These are phyloP conservation scores for Stephanodiscus minutulus DNA, from an alignment of 108 stramenopile species.

Conservation along the genomic window DNA sequence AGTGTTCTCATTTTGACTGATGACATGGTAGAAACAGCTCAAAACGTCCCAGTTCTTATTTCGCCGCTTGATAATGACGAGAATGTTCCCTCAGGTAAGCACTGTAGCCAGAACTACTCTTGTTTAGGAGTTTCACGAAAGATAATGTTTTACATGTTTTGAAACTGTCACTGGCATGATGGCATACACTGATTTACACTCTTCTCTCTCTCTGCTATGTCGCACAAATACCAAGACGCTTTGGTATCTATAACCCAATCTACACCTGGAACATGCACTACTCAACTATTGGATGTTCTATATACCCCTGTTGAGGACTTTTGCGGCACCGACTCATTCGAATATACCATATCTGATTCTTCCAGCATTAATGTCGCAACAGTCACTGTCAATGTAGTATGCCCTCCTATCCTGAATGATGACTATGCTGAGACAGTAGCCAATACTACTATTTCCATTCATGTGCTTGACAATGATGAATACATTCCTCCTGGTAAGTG, in stretches of 20 bases:
- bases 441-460: conserved; percentile 1
- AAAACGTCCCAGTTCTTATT: neutral
- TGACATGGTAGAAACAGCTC: neutral
- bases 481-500: conserved; percentile 2
- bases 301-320: conserved; percentile 19
- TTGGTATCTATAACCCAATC: neutral
- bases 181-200: neutral
- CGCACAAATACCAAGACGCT: neutral
- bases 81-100: neutral
- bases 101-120: neutral
- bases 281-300: neutral
- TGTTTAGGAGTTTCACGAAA: neutral
- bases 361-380: conserved; percentile 10
- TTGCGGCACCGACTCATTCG: conserved; percentile 22
- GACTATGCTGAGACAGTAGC: neutral
- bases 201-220: neutral
- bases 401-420: conserved; percentile 1
- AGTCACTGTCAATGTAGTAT: conserved; percentile 18
- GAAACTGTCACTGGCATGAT: neutral
- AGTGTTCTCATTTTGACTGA: neutral
- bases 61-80: neutral
- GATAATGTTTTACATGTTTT: neutral
- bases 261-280: neutral
- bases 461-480: conserved; percentile 6
- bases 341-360: conserved; percentile 22